Percentiles rank a stretch among this genome's conserved stretches.
phyloP scores from a whole-genome alignment of 768 basidiomycete genomes.

The Kwoniella europaea region DNA sequence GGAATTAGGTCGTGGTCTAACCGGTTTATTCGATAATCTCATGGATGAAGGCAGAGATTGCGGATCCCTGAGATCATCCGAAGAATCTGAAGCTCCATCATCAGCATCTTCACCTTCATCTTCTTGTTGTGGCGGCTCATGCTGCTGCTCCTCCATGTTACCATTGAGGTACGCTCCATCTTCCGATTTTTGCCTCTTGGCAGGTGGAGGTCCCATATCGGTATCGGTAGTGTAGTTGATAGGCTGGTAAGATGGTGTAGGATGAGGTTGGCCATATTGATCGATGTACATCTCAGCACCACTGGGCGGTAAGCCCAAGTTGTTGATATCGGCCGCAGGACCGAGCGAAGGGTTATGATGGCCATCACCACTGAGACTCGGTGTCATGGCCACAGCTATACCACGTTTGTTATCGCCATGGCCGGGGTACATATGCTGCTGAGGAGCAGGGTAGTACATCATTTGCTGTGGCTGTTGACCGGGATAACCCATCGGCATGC shows the following conservation, averaged over 20 bases:
- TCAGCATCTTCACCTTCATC: conserved; percentile 32
- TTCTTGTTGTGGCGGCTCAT: conserved; percentile 18
- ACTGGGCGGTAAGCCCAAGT: conserved; percentile 35
- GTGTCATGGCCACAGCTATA: conserved; percentile 31
- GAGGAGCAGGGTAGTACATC: conserved; percentile 33
- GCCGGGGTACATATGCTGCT: conserved; percentile 13
- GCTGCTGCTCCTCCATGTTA: conserved; percentile 14
- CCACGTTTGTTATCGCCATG: conserved; percentile 18
- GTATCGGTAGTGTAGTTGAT: conserved; percentile 20
- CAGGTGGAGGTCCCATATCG: conserved; percentile 36
- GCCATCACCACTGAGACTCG: conserved; percentile 21
- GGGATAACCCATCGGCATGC: conserved; percentile 54
- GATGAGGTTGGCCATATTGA: conserved; percentile 52
- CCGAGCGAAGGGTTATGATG: conserved; percentile 23
- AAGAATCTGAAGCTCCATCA: conserved; percentile 39
- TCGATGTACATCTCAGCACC: conserved; percentile 50
- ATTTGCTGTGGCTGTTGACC: conserved; percentile 49
- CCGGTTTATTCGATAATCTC: conserved; percentile 49
- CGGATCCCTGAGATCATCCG: conserved; percentile 36
- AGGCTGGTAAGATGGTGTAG: conserved; percentile 21
- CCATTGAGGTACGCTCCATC: conserved; percentile 29
- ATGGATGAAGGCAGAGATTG: conserved; percentile 45
- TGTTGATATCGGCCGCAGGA: conserved; percentile 47
- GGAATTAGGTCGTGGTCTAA: conserved; percentile 39
- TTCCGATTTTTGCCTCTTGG: conserved; percentile 37